These are phyloP conservation scores for Phtheirospermum japonicum DNA, from an alignment of 257 asterid species.

Conservation along the genomic window DNA sequence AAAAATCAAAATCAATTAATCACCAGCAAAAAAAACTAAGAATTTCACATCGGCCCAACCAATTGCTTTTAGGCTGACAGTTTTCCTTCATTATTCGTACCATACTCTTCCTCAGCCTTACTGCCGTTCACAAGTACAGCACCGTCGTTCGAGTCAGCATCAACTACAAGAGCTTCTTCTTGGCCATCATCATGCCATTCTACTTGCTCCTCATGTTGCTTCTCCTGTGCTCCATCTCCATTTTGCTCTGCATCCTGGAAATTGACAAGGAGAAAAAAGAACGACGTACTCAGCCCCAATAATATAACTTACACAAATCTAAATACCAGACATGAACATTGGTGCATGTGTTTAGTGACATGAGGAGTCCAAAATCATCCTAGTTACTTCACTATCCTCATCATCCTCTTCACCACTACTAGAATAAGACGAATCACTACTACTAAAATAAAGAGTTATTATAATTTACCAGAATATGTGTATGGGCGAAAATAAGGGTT, in stretches of 20 bases:
- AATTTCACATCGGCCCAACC: slow-evolving; percentile 83
- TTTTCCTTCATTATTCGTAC: slow-evolving; percentile 94
- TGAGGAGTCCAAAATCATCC: slow-evolving; percentile 1
- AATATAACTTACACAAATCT: neutral
- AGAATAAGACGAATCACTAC: too few relatives aligned
- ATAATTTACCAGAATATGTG: too few relatives aligned
- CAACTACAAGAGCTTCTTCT: slow-evolving; percentile 89
- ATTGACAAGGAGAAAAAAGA: slow-evolving; percentile 6
- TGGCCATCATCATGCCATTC: slow-evolving; percentile 68
- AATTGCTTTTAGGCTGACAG: slow-evolving; percentile 93
- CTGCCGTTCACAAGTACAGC: slow-evolving; percentile 79
- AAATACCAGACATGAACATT: neutral
- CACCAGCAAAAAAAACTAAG: slow-evolving; percentile 65
- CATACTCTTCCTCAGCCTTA: slow-evolving; percentile 98
- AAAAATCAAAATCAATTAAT: too few relatives aligned
- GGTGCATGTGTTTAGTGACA: neutral
- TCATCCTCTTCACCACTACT: too few relatives aligned
- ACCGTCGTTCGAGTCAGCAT: slow-evolving; percentile 89
- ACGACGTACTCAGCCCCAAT: slow-evolving; percentile 14
- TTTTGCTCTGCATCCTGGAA: slow-evolving; percentile 51
- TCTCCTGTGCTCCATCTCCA: slow-evolving; percentile 61
- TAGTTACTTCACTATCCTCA: too few relatives aligned
- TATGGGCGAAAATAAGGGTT: neutral
- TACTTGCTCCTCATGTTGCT: slow-evolving; percentile 40
- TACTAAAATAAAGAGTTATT: too few relatives aligned